Conservation (phyloP, 2,329 filamentous ascomycete genomes). For the Pyrenophora graminea region DNA sequence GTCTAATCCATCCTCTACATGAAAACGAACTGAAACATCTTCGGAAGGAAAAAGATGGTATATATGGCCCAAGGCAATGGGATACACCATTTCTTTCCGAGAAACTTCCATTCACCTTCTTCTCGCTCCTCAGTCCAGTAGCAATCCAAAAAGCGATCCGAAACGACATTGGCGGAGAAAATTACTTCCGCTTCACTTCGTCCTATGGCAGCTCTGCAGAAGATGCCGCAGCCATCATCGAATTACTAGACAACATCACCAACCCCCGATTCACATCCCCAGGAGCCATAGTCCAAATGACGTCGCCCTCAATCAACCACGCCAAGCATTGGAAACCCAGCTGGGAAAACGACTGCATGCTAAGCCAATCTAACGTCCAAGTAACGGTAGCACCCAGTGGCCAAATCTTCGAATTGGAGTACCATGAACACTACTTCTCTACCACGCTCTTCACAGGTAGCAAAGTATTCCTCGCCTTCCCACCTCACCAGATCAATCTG, state of each 20-base stretch:
- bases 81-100: constrained; percentile 8
- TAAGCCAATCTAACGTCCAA: constrained; percentile 6
- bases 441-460: constrained; percentile 14
- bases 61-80: constrained; percentile 3
- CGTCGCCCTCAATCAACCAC: constrained; percentile 13
- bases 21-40: constrained; percentile 7
- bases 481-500: constrained; percentile 6
- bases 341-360: constrained; percentile 8
- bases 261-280: constrained; percentile 5
- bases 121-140: neutral
- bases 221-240: constrained; percentile 6
- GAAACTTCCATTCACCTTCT: constrained; percentile 1
- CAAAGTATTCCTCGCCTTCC: constrained; percentile 16
- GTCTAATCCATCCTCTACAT: constrained; percentile 7
- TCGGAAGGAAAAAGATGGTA: constrained; percentile 2
- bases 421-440: constrained; percentile 8
- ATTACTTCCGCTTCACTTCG: constrained; percentile 12
- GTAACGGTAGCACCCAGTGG: constrained; percentile 9
- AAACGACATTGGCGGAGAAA: constrained; percentile 10
- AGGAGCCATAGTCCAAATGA: constrained; percentile 14
- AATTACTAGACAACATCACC: constrained; percentile 13
- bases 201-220: constrained; percentile 3
- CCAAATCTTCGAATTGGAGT: constrained; percentile 15
- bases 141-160: constrained; percentile 7
- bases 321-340: neutral